Base-by-base conservation (phyloP, 2,329 filamentous ascomycete genomes). In the Botrytis fabae region DNA sequence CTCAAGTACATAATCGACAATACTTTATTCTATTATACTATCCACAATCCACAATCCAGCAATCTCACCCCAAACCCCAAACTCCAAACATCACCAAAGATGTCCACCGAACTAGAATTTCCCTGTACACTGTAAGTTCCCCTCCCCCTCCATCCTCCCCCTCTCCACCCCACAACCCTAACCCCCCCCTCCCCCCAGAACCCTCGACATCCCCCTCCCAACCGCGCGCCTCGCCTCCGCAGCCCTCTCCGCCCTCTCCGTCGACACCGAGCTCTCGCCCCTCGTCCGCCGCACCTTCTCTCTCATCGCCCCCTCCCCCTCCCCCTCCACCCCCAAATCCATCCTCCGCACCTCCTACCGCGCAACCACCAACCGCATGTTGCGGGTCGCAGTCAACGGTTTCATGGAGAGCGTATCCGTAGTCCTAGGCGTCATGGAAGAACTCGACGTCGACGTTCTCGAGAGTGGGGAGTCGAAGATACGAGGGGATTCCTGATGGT, bases 361-460 rank as follows among this genome's bases (percentile, higher is more conserved):
- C 71, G 96, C 96, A 1, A 94, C 94, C 0, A 98, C 96, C 32
- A 97, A 98, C 81, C 91, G 96, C 77, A 98, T 98, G 95, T 87
- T 99, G 73, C 91, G 96, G 62, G 96, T 99, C 3, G 93, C 95
- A 4, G 95, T 98, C 73, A 98, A 98, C 83, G 94, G 94, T 16
- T 98, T 98, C 82, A 94, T 98, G 86, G 95, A 98, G 79, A 97
- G 92, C 78, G 82, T 98, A 72, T 89, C 90, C 70, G 89, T 98
- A 8, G 91, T 98, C 1, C 82, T 98, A 60, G 93, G 94, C 71
- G 92, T 97, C 25, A 97, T 98, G 92, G 90, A 93, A 82, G 92
- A 97, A 81, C 83, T 98, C 78, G 95, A 98, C 82, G 89, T 91
- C 40, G 95, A 98, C 84, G 91, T 96, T 2, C 81, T 97, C 57